phyloP scores from a whole-genome alignment of 2,329 filamentous ascomycete species.

The Fonsecaea multimorphosa region DNA sequence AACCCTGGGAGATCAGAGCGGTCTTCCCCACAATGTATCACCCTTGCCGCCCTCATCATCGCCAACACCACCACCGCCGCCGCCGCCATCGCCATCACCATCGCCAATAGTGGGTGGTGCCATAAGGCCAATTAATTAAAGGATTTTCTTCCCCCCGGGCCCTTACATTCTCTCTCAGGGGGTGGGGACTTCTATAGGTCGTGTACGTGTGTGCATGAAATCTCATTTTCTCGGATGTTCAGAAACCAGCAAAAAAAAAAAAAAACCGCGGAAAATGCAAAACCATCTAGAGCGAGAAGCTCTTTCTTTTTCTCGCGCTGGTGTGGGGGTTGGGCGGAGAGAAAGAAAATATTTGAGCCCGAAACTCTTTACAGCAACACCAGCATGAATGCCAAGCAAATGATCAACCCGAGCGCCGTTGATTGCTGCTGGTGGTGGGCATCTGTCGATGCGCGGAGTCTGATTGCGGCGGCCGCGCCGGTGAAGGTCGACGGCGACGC shows the following conservation, averaged over 20 bases:
- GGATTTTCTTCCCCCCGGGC: not conserved
- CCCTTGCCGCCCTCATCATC: too few species aligned
- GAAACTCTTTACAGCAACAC: not conserved
- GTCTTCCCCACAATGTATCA: too few species aligned
- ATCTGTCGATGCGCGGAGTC: not conserved
- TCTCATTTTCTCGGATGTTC: constrained; percentile 6
- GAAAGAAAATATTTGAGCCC: too few species aligned
- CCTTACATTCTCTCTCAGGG: not conserved
- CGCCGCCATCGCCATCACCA: not conserved
- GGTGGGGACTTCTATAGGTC: constrained; percentile 4
- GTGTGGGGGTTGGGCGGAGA: too few species aligned
- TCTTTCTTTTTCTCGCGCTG: too few species aligned
- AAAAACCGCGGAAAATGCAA: not conserved
- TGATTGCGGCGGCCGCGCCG: constrained; percentile 16
- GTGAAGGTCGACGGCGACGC: constrained; percentile 19
- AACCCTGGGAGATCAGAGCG: too few species aligned
- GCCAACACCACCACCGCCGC: too few species aligned
- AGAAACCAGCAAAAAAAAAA: too few species aligned
- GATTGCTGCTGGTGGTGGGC: not conserved
- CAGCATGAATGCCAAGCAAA: constrained; percentile 1
- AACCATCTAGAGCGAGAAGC: too few species aligned
- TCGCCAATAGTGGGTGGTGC: not conserved
- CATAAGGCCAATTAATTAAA: not conserved
- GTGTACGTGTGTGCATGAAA: not conserved
- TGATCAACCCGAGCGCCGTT: constrained; percentile 3